Conservation (phyloP, 164 flowering plant genomes). For the Cinnamomum micranthum region DNA sequence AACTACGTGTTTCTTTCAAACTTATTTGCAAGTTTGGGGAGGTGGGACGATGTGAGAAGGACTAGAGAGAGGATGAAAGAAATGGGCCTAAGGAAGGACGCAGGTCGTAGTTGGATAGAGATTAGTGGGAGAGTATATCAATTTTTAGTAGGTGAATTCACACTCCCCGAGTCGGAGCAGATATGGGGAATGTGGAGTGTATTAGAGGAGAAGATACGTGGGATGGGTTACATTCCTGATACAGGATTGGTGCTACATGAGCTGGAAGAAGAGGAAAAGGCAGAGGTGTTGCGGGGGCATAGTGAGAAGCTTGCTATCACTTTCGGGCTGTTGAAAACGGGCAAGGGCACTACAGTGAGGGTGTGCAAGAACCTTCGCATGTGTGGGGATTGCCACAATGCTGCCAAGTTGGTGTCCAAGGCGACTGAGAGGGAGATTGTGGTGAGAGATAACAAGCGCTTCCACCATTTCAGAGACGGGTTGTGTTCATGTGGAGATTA, state of each 20-base stretch:
- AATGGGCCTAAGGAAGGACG: constrained; percentile 44
- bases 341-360: constrained; percentile 37
- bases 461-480: constrained; percentile 61
- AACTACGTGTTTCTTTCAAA: constrained; percentile 49
- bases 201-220: constrained; percentile 42
- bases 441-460: constrained; percentile 62
- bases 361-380: constrained; percentile 54
- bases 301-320: constrained; percentile 65
- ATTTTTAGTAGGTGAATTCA: constrained; percentile 41
- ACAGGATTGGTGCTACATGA: constrained; percentile 56
- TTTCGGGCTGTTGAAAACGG: constrained; percentile 45
- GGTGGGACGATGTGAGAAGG: constrained; percentile 62
- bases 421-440: constrained; percentile 49
- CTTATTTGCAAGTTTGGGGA: constrained; percentile 48
- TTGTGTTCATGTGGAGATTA: constrained; percentile 62
- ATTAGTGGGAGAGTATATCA: constrained; percentile 41
- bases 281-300: constrained; percentile 43
- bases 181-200: constrained; percentile 32
- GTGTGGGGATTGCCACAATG: constrained; percentile 62
- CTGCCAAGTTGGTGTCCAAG: constrained; percentile 48
- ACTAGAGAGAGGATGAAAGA: constrained; percentile 56
- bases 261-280: constrained; percentile 49
- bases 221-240: constrained; percentile 45
- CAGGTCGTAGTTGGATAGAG: constrained; percentile 71
- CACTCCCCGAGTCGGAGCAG: constrained; percentile 23